phyloP scores from a whole-genome alignment of 2,329 filamentous ascomycete genomes.

The Juglanconis sp. region DNA sequence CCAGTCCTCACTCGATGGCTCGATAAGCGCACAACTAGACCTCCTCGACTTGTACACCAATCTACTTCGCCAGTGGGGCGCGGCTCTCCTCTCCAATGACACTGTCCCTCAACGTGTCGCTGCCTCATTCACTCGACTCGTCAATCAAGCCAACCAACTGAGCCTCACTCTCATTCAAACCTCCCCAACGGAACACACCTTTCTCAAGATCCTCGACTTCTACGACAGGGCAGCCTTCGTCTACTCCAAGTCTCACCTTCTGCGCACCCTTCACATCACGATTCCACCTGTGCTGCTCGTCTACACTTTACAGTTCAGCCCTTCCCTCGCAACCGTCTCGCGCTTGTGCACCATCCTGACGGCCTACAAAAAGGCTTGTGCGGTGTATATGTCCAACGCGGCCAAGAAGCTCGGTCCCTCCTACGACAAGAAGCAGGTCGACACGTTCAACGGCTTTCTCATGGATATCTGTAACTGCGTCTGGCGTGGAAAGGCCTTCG shows the following conservation, averaged over 20 bases:
- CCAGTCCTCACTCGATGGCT: conserved; percentile 42
- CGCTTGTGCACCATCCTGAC: conserved; percentile 68
- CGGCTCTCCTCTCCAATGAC: conserved; percentile 37
- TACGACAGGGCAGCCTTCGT: conserved; percentile 60
- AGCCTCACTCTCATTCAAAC: conserved; percentile 59
- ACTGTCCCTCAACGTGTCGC: conserved; percentile 35
- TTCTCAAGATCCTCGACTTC: conserved; percentile 65
- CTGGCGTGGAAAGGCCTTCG: conserved; percentile 74
- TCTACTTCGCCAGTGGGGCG: conserved; percentile 61
- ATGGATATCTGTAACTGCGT: conserved; percentile 85
- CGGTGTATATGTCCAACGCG: conserved; percentile 53
- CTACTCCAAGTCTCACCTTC: conserved; percentile 48
- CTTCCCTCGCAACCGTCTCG: conserved; percentile 61
- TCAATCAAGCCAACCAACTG: conserved; percentile 52
- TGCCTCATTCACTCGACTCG: conserved; percentile 37
- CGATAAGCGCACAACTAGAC: conserved; percentile 49
- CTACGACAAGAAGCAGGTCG: conserved; percentile 60
- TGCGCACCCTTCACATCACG: conserved; percentile 59
- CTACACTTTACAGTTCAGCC: conserved; percentile 68
- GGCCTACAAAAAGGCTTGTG: conserved; percentile 71
- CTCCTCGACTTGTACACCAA: conserved; percentile 66
- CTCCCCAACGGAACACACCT: conserved; percentile 37
- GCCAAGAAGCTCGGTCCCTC: conserved; percentile 27
- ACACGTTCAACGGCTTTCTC: conserved; percentile 75
- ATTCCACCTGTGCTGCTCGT: conserved; percentile 66